Conservation (phyloP, 2,329 filamentous ascomycete genomes). For the Plectosphaerella sp. region DNA sequence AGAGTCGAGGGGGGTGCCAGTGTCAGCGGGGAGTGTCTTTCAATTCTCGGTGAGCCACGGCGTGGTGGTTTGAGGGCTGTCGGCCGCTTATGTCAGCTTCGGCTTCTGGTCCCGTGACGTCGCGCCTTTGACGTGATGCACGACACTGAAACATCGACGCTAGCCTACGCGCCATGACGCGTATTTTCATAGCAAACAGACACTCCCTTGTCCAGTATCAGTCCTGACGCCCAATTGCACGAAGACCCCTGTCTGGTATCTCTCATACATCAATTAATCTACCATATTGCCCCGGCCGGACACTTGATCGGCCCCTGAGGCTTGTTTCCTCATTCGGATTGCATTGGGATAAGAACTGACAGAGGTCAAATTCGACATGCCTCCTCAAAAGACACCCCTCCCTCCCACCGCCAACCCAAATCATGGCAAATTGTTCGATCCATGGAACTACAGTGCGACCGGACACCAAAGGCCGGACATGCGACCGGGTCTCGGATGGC, state of each 20-base stretch:
- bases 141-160: neutral
- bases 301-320: too few species aligned
- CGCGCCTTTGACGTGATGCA: neutral
- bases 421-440: conserved; percentile 49
- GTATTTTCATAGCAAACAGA: too few species aligned
- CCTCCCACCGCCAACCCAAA: conserved; percentile 34
- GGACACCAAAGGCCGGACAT: conserved; percentile 78
- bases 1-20: neutral
- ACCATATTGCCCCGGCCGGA: too few species aligned
- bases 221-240: too few species aligned
- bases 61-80: neutral
- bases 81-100: neutral
- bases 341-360: too few species aligned
- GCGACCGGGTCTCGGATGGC: conserved; percentile 62
- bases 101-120: neutral
- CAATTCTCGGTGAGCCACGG: neutral
- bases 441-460: conserved; percentile 69
- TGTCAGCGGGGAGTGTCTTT: neutral
- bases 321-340: too few species aligned
- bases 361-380: neutral
- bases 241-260: too few species aligned
- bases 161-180: neutral
- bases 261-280: too few species aligned
- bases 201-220: neutral
- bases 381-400: conserved; percentile 7